phyloP scores from a whole-genome alignment of 805 yeast species.

The Spathaspora sp. region DNA sequence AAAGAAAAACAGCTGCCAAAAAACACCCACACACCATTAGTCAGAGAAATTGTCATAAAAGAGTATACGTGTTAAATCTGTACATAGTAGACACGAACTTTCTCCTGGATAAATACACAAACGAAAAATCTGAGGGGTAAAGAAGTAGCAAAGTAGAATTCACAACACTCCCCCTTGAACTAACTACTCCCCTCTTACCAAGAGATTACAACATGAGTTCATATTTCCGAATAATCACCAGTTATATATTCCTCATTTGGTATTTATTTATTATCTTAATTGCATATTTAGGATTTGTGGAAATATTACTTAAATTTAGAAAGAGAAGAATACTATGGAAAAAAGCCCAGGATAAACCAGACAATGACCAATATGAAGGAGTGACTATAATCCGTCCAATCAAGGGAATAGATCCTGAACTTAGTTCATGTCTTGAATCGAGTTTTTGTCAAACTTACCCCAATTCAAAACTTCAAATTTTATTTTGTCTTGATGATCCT shows the following conservation, averaged over 20 bases:
- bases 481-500: slow-evolving; percentile 69
- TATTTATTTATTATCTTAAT: slow-evolving; percentile 33
- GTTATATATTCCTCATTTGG: slow-evolving; percentile 25
- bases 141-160: not conserved
- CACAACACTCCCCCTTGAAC: not conserved
- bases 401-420: slow-evolving; percentile 79
- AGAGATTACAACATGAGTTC: not conserved
- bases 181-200: not conserved
- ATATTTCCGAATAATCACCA: not conserved
- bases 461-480: slow-evolving; percentile 52
- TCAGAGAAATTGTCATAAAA: no score
- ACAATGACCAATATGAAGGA: slow-evolving; percentile 21
- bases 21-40: no score
- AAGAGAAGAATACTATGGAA: slow-evolving; percentile 8
- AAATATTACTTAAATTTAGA: slow-evolving; percentile 30
- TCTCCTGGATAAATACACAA: no score
- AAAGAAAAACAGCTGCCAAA: no score
- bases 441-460: slow-evolving; percentile 72
- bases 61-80: not conserved
- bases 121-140: no score
- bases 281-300: slow-evolving; percentile 38
- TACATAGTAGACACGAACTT: not conserved
- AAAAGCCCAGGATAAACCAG: not conserved
- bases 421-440: slow-evolving; percentile 62
- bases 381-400: slow-evolving; percentile 81